Evolutionary conservation across 2,329 filamentous ascomycete species (phyloP), one percentile per base, ranked within the genome.

Genomic region (Aspergillus sp.): DNA sequence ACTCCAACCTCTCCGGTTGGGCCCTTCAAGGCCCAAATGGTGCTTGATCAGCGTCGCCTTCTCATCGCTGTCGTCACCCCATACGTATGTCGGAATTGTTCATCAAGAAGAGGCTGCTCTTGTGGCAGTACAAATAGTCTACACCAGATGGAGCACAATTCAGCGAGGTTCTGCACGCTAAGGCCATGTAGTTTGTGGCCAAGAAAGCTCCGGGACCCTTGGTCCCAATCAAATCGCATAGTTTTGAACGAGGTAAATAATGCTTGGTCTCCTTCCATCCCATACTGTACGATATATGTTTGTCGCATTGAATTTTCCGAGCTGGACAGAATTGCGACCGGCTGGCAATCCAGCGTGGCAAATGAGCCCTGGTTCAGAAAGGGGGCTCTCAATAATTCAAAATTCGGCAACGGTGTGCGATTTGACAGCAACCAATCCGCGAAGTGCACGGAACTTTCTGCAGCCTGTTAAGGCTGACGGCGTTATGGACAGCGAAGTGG

Each of bases 401-500:
- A 48, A 40, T 40, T 21, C 14, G 48, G 15, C 15, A 39, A 31
- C 2, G 31, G 51, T 43, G 21, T 17, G 17, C 57, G 35, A 52
- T 48, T 17, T 21, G 41, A 39, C 21, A 43, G 48, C 35, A 51
- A 27, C 17, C 24, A 24, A 37, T 37, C 6, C 23, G 14, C 31
- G 45, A 43, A 58, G 62, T 57, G 60, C 60, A 56, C 56, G 52
- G 58, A 59, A 56, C 61, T 61, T 57, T 57, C 61, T 63, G 66
- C 66, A 71, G 70, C 71, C 70, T 64, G 61, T 68, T 68, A 73
- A 72, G 71, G 67, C 70, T 72, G 69, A 71, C 65, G 65, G 63
- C 54, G 59, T 60, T 63, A 54, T 52, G 31, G 46, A 50, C 52
- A 52, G 43, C 41, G 15, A 48, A 54, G 46, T 55, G 59, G 45